phyloP scores from a whole-genome alignment of 805 yeast genomes.

The Saccharomycopsis capsularis region DNA sequence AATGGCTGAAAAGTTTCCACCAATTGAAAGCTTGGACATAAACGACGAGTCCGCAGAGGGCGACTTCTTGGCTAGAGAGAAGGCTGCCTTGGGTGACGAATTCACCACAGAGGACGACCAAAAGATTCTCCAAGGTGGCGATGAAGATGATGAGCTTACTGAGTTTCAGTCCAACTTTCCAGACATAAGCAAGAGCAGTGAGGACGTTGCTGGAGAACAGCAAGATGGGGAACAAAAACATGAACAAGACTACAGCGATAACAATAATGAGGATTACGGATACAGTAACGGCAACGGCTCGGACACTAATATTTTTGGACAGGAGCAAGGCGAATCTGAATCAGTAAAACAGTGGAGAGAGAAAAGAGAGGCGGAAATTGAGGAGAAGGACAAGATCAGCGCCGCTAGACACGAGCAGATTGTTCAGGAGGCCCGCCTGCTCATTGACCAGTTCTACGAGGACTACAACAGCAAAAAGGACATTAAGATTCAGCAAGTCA shows the following conservation, averaged over 20 bases:
- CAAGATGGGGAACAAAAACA: background rate
- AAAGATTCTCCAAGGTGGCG: slow-evolving; percentile 2
- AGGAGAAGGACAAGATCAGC: slow-evolving; percentile 19
- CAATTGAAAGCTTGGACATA: slow-evolving; percentile 18
- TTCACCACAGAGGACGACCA: slow-evolving; percentile 20
- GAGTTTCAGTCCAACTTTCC: slow-evolving; percentile 19
- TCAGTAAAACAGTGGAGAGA: slow-evolving; percentile 18
- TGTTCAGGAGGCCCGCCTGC: slow-evolving; percentile 14
- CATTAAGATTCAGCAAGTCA: slow-evolving; percentile 15
- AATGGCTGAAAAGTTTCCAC: slow-evolving; percentile 12
- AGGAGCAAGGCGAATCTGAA: slow-evolving; percentile 1
- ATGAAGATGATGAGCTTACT: slow-evolving; percentile 10
- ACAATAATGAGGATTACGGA: background rate
- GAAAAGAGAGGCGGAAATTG: slow-evolving; percentile 18
- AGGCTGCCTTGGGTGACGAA: slow-evolving; percentile 20
- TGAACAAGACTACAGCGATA: background rate
- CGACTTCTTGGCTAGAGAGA: slow-evolving; percentile 21
- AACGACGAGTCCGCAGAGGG: slow-evolving; percentile 12
- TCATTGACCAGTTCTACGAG: slow-evolving; percentile 22
- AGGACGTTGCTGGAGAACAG: background rate
- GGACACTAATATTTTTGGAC: background rate
- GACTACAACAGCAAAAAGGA: slow-evolving; percentile 20
- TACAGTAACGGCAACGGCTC: background rate
- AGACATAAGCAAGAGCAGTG: slow-evolving; percentile 1
- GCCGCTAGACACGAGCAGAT: slow-evolving; percentile 17